Base-by-base conservation (phyloP, 495 filamentous ascomycete genomes). In the Penicillium silybi region DNA sequence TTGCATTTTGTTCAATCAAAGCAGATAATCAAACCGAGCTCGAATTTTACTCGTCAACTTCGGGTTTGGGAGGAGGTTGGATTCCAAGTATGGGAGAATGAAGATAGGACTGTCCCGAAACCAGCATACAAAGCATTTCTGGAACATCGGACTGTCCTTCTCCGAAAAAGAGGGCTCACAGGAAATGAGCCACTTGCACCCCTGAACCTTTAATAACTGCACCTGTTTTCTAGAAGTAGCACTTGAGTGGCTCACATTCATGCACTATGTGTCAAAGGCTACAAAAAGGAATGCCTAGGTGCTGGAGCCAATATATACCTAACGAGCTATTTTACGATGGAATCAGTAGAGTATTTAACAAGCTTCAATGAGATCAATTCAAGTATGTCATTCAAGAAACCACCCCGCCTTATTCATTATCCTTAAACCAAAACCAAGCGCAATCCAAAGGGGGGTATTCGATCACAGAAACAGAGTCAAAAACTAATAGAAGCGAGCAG, bases 81-180 rank as follows among this genome's bases (percentile, higher is more conserved):
- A 32, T 71, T 64, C 52, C 49, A 72, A 48, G 50, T 74, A 19
- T 74, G 66, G 69, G 61, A 63, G 51, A 57, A 68, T 41, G 45
- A 53, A 41, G 58, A 57, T 2, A 50, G 41, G 26, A 68, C 46
- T 39, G 41, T 65, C 20, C 66, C 66, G 42, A 73, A 68, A 54
- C 13, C 52, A 32, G 34, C 44, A 32, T 67, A 71, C 38, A 43
- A 57, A 46, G 57, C 55, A 37, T 71, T 49, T 61, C 41, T 73
- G 17, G 48, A 68, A 18, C 46, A 49, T 42, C 42, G 38, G 48
- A 52, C 34, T 47, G 17, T 43, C 41, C 46, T 45, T 43, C 32
- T 46, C 39, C 16, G n/a, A 25, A 40, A 52, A 38, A 45, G 41
- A 44, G 41, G 48, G 40, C 48, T 51, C 27, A 44, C 48, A 3